phyloP scores from a whole-genome alignment of 345 rosid species.

The Citrus maxima region DNA sequence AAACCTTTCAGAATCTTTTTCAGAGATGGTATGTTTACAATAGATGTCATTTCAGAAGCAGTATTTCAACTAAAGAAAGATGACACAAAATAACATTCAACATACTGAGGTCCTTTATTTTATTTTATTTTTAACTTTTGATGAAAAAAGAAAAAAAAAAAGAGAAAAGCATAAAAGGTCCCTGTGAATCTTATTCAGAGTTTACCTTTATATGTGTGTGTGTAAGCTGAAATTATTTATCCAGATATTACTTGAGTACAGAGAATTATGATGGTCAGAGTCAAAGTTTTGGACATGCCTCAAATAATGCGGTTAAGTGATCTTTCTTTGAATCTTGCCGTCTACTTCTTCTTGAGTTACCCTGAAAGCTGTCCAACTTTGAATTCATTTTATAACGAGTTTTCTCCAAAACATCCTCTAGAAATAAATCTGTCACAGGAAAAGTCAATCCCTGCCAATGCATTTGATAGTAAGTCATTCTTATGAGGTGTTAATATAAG shows the following conservation, averaged over 20 bases:
- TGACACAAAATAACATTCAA: neutral
- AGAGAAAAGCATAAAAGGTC: neutral
- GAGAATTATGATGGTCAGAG: neutral
- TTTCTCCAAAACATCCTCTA: conserved; percentile 89
- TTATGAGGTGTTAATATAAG: neutral
- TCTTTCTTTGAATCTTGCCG: conserved; percentile 78
- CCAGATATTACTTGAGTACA: neutral
- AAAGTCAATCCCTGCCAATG: conserved; percentile 77
- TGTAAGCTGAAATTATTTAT: neutral
- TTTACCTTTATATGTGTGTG: neutral
- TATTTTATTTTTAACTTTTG: no score
- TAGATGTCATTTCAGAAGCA: neutral
- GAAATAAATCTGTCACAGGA: conserved; percentile 80
- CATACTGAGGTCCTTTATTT: no score
- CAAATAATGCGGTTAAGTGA: conserved; percentile 58
- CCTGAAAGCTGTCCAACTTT: conserved; percentile 59
- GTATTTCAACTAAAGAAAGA: neutral
- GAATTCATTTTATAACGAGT: conserved; percentile 57
- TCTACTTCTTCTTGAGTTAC: conserved; percentile 68
- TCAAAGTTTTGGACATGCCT: conserved; percentile 44
- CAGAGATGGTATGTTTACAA: neutral
- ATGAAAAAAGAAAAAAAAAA: no score
- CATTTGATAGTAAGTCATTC: conserved; percentile 7
- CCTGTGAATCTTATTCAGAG: neutral
- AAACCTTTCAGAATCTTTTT: neutral